Evolutionary conservation across 352 stramenopile genomes (phyloP).

Genomic region (Pythium insidiosum): DNA sequence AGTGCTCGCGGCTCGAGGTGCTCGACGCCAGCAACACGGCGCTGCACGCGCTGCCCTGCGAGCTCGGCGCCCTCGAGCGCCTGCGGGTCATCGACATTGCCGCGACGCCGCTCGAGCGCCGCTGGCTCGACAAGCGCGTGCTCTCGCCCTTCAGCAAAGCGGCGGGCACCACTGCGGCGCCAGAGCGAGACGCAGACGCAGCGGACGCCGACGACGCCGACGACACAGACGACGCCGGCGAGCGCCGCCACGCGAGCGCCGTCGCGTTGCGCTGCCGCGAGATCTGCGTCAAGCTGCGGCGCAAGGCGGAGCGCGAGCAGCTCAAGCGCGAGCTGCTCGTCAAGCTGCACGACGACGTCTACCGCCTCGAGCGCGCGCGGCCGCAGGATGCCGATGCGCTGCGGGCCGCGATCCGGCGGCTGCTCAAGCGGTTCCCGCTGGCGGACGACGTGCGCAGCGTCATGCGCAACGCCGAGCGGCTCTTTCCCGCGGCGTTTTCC

Average conservation of each 20-base stretch:
- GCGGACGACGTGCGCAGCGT: slow-evolving; percentile 68
- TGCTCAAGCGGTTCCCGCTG: slow-evolving; percentile 54
- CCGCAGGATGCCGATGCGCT: slow-evolving; percentile 12
- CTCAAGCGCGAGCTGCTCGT: slow-evolving; percentile 55
- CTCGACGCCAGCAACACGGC: slow-evolving; percentile 67
- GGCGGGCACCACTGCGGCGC: too few species aligned
- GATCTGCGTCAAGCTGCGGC: slow-evolving; percentile 42
- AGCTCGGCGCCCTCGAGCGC: slow-evolving; percentile 53
- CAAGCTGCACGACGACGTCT: slow-evolving; percentile 44
- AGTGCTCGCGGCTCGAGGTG: slow-evolving; percentile 60
- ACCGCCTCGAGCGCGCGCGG: slow-evolving; percentile 43
- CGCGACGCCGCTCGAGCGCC: slow-evolving; percentile 49
- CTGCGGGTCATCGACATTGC: slow-evolving; percentile 70
- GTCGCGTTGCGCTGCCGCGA: slow-evolving; percentile 24
- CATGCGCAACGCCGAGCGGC: slow-evolving; percentile 70
- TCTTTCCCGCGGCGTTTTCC: slow-evolving; percentile 63
- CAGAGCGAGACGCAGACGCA: too few species aligned
- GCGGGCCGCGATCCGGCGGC: slow-evolving; percentile 28
- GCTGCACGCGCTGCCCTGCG: slow-evolving; percentile 46
- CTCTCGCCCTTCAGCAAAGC: too few species aligned
- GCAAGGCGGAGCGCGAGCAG: slow-evolving; percentile 51
- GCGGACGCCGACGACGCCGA: too few species aligned
- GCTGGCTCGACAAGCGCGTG: slow-evolving; percentile 52
- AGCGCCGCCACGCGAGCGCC: too few species aligned
- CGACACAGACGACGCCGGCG: too few species aligned